Evolutionary conservation across 306 rosid genomes (phyloP), one percentile per base, ranked within the genome.

Genomic region (Glycine tomentella): DNA sequence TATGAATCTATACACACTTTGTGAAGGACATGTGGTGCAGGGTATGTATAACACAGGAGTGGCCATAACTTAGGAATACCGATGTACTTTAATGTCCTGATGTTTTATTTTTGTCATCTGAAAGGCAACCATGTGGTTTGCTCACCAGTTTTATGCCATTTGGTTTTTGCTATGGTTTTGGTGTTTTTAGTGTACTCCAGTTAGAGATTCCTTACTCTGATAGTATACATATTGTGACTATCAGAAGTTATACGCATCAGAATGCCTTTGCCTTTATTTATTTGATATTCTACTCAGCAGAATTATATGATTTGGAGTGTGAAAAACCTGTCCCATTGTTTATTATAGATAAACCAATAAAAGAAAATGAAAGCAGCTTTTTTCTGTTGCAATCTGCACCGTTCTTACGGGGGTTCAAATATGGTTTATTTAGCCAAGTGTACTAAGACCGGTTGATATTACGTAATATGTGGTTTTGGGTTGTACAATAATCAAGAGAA

Each of bases 121-220:
- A 63, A 75, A 17, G 74, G 80, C 84, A 59, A 15, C 79, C 70
- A 15, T 69, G 31, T 80, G 80, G 82, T 69, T 53, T 20, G 71
- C 72, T 79, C 40, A 40, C 73, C 72, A 44, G 59, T 80, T 76
- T 68, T 55, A n/a, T 73, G 82, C 83, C 85, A 80, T 87, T 58
- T 83, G 75, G 17, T 75, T 84, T 80, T 80, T 82, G 55, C 36
- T 79, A 66, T 79, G 81, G 57, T 74, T 70, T 74, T 79, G 81
- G 53, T 49, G 50, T 67, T 13, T 69, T 49, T 45, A 53, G 74
- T 33, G 61, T 34, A 57, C 56, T 36, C 48, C 64, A 50, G 1
- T 65, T 6, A 31, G 46, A 5, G 52, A 44, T 68, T 49, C 56
- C 56, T 46, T 36, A 49, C 76, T 44, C 36, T 69, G 74, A 44